phyloP scores from a whole-genome alignment of 208 protist species.

The Wallacemonas sp. region DNA sequence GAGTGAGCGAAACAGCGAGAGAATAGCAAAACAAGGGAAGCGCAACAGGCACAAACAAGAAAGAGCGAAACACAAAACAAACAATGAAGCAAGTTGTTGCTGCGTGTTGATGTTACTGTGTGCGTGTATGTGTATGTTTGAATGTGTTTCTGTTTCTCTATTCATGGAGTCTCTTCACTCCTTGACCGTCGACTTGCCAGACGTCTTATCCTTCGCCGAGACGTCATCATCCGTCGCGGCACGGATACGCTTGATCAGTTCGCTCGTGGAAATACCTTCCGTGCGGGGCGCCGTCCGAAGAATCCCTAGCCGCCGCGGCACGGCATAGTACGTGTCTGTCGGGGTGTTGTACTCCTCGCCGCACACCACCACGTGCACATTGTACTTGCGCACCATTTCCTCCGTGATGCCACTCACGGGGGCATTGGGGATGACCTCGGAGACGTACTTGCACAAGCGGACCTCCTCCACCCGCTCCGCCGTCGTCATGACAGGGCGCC shows the following conservation, averaged over 20 bases:
- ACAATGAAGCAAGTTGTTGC: neutral
- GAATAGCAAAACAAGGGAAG: neutral
- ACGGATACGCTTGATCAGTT: constrained; percentile 84
- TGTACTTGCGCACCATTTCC: constrained; percentile 90
- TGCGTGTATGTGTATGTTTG: constrained; percentile 1
- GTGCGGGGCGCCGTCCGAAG: constrained; percentile 86
- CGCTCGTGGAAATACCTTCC: constrained; percentile 89
- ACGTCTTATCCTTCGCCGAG: constrained; percentile 61
- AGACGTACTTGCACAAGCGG: constrained; percentile 87
- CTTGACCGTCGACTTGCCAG: constrained; percentile 30
- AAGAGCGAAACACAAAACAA: constrained; percentile 9
- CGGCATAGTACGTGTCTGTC: constrained; percentile 88
- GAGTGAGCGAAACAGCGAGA: no score
- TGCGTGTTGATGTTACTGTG: constrained; percentile 8
- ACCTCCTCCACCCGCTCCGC: constrained; percentile 90
- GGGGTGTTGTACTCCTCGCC: constrained; percentile 90
- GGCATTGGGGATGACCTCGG: constrained; percentile 87
- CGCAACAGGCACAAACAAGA: neutral
- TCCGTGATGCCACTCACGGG: constrained; percentile 84
- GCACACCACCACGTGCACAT: constrained; percentile 92
- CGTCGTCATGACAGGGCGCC: constrained; percentile 91
- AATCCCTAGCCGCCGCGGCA: constrained; percentile 86
- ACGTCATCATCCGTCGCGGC: constrained; percentile 52
- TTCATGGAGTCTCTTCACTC: constrained; percentile 24
- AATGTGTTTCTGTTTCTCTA: neutral